Percentiles rank a stretch among this genome's conserved stretches.
Evolutionary conservation across 2,329 filamentous ascomycete species (phyloP).

Genomic region (Pseudopithomyces maydicus): DNA sequence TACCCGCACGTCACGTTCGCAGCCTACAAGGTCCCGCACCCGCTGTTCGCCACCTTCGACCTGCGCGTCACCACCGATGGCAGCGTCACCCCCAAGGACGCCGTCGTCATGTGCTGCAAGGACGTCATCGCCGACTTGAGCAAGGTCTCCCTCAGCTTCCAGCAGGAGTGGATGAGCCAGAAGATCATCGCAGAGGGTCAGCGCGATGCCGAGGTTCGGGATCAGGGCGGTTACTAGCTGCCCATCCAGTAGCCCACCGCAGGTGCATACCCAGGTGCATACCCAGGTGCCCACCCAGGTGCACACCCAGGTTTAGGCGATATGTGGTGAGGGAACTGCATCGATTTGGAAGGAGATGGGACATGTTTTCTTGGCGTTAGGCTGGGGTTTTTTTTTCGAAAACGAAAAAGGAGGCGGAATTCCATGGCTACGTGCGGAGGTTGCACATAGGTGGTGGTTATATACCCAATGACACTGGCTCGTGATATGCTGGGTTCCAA

Average conservation of each 20-base stretch:
- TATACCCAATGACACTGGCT: too few species aligned
- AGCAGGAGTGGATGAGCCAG: conserved; percentile 67
- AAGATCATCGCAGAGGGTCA: conserved; percentile 43
- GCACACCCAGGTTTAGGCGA: too few species aligned
- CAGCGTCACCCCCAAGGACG: conserved; percentile 83
- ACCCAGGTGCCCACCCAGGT: too few species aligned
- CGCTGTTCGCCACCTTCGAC: conserved; percentile 58
- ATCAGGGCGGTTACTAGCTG: conserved; percentile 36
- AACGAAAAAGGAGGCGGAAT: too few species aligned
- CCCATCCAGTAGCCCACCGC: too few species aligned
- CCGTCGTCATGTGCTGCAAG: conserved; percentile 78
- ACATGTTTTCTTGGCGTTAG: not conserved
- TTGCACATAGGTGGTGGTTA: too few species aligned
- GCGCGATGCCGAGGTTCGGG: conserved; percentile 36
- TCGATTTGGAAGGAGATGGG: not conserved
- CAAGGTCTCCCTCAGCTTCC: conserved; percentile 84
- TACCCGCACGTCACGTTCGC: conserved; percentile 85
- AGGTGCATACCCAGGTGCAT: too few species aligned
- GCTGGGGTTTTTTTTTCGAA: too few species aligned
- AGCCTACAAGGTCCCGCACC: conserved; percentile 75
- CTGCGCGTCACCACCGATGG: conserved; percentile 94
- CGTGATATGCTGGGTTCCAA: too few species aligned
- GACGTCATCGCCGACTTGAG: conserved; percentile 82
- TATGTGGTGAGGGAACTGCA: too few species aligned
- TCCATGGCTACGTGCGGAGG: too few species aligned